phyloP scores from a whole-genome alignment of 495 filamentous ascomycete genomes.

The Coniosporium apollinis region DNA sequence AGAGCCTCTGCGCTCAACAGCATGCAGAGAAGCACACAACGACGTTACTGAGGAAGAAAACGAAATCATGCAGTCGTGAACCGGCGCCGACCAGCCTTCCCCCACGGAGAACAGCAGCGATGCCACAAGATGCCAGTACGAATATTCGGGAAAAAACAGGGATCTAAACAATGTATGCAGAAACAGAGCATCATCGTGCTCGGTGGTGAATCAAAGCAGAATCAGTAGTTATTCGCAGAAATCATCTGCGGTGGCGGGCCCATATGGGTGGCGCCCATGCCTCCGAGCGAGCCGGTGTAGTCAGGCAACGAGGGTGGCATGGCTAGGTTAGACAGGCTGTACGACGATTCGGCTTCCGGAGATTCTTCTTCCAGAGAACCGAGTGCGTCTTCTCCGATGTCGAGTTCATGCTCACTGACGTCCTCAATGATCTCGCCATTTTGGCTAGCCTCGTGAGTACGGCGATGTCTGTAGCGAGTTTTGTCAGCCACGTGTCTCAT shows the following conservation, averaged over 20 bases:
- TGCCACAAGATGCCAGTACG: neutral
- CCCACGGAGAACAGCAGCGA: neutral
- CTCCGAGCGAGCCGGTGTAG: constrained; percentile 11
- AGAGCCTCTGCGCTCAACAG: no score
- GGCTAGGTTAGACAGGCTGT: constrained; percentile 12
- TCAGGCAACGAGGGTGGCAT: constrained; percentile 11
- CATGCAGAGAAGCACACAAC: no score
- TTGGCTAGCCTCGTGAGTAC: constrained; percentile 71
- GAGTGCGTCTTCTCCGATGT: constrained; percentile 43
- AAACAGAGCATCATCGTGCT: neutral
- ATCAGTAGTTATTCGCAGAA: constrained; percentile 17
- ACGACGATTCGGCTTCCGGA: constrained; percentile 42
- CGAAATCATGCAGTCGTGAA: no score
- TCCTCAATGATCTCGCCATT: constrained; percentile 41
- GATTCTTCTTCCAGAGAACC: constrained; percentile 61
- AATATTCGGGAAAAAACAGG: neutral
- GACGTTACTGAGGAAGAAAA: no score
- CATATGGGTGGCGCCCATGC: constrained; percentile 12
- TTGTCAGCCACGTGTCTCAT: constrained; percentile 10
- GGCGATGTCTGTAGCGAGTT: constrained; percentile 55
- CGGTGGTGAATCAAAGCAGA: neutral
- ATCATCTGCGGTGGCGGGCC: constrained; percentile 16
- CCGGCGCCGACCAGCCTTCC: no score
- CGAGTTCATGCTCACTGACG: constrained; percentile 53
- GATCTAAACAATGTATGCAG: neutral